phyloP scores from a whole-genome alignment of 2,329 filamentous ascomycete genomes.

The Exophiala xenobiotica region DNA sequence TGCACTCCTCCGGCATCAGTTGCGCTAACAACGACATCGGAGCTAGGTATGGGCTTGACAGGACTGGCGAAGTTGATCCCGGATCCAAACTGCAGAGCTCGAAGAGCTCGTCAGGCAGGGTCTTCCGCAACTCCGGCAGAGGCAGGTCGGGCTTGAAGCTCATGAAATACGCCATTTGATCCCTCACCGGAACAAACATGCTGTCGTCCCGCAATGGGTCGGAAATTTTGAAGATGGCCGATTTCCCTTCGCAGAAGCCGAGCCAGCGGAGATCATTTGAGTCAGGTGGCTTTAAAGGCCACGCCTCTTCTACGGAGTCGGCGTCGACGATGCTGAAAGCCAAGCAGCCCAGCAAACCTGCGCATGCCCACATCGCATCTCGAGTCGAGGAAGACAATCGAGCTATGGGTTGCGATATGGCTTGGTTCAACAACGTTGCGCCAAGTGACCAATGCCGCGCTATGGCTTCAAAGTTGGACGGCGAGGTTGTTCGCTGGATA shows the following conservation, averaged over 20 bases:
- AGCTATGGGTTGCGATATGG: constrained; percentile 37
- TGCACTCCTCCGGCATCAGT: not conserved
- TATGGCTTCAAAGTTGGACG: not conserved
- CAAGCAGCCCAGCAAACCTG: constrained; percentile 41
- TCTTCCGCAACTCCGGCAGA: not conserved
- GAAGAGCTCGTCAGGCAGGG: not conserved
- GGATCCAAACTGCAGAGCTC: not conserved
- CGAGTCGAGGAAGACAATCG: constrained; percentile 34
- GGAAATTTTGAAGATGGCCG: constrained; percentile 52
- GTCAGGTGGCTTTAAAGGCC: constrained; percentile 56
- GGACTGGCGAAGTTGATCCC: not conserved
- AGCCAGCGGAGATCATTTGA: constrained; percentile 58
- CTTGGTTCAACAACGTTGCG: constrained; percentile 40
- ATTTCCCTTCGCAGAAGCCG: constrained; percentile 57
- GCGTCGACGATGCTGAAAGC: constrained; percentile 44
- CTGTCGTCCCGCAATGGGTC: constrained; percentile 51
- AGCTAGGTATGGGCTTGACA: not conserved
- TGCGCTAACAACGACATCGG: constrained; percentile 1
- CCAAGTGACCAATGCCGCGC: constrained; percentile 31
- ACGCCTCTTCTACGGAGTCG: constrained; percentile 47
- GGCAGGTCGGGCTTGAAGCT: not conserved
- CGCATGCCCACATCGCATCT: constrained; percentile 46
- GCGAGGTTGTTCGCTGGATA: constrained; percentile 5
- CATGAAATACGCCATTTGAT: not conserved
- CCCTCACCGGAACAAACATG: constrained; percentile 34